Conservation (phyloP, 306 rosid genomes). For the Dalbergia cochinchinensis region DNA sequence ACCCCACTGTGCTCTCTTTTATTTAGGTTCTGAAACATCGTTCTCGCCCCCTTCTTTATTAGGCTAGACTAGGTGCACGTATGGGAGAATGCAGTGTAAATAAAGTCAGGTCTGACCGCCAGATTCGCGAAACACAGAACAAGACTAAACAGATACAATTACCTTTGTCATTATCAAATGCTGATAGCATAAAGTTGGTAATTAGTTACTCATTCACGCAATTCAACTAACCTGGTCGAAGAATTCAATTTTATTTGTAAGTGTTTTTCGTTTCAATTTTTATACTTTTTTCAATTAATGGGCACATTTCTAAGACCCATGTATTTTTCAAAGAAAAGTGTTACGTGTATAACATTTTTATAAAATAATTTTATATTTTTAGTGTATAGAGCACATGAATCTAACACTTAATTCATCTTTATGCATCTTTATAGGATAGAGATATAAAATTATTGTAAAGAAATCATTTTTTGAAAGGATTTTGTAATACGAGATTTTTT, state of each 20-base stretch:
- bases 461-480: no score
- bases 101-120: constrained; percentile 11
- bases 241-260: background rate
- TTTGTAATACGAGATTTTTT: no score
- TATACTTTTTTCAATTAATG: no score
- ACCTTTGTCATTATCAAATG: background rate
- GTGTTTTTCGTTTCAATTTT: background rate
- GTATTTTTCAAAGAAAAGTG: no score
- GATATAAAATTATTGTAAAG: no score
- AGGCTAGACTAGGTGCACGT: background rate
- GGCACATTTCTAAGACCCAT: background rate
- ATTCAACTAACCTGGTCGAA: background rate
- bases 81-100: background rate
- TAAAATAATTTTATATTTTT: no score
- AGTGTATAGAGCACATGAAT: no score
- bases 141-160: constrained; percentile 3
- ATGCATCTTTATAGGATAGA: no score
- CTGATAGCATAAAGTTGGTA: background rate
- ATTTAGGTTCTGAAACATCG: background rate
- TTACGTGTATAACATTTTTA: no score
- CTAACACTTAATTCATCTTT: no score
- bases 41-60: background rate
- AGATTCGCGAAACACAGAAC: background rate
- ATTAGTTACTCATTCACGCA: background rate
- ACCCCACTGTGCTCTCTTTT: background rate